Evolutionary conservation across 129 eudicot genomes (phyloP).

Genomic region (Flaveria ramosissima): DNA sequence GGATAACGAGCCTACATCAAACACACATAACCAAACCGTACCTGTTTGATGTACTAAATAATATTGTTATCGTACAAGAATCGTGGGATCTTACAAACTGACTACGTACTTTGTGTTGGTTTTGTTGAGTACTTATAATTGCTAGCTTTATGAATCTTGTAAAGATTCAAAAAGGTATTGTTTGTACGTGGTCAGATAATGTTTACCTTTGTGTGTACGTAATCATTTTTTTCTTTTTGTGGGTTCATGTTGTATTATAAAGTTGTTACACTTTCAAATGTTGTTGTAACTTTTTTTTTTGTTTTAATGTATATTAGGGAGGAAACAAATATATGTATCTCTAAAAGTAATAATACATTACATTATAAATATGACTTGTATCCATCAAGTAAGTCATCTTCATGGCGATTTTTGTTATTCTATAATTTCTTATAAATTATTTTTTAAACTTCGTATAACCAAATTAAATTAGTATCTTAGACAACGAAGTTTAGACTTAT

Average conservation of each 20-base stretch:
- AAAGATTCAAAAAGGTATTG: not conserved
- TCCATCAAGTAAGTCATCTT: not conserved
- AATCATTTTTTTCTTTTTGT: not conserved
- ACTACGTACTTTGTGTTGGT: not conserved
- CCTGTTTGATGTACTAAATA: constrained; percentile 19
- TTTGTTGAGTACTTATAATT: not conserved
- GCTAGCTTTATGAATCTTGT: constrained; percentile 4
- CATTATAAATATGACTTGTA: not conserved
- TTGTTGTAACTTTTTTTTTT: not conserved
- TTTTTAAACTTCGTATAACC: not conserved
- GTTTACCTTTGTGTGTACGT: not conserved
- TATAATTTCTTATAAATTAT: not conserved
- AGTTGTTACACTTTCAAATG: not conserved
- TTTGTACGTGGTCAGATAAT: not conserved
- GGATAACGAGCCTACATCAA: not conserved
- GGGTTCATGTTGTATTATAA: constrained; percentile 10
- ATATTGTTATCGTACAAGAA: not conserved
- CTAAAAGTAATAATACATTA: too few species aligned
- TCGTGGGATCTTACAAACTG: not conserved
- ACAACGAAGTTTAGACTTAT: not conserved
- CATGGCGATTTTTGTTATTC: not conserved
- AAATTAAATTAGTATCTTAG: not conserved
- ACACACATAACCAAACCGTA: constrained; percentile 16
- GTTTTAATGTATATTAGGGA: not conserved
- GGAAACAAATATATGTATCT: too few species aligned